Evolutionary conservation across 495 filamentous ascomycete species (phyloP).

Genomic region (Stereocaulon alpinum): DNA sequence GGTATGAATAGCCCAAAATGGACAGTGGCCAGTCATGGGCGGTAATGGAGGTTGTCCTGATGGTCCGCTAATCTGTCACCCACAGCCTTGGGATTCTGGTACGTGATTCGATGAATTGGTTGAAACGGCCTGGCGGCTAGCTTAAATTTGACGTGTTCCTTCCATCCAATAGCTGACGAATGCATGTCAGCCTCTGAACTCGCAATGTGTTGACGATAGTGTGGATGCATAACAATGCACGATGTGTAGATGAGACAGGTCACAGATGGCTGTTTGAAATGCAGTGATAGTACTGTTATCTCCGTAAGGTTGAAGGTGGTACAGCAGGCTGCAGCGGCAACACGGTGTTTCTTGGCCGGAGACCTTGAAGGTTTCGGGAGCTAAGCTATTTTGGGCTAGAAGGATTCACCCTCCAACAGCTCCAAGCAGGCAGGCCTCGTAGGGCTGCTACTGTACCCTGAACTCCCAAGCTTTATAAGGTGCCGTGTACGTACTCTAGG

Average conservation of each 20-base stretch:
- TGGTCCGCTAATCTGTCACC: neutral
- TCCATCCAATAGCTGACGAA: neutral
- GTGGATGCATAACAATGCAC: neutral
- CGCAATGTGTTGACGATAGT: neutral
- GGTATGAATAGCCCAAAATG: constrained; percentile 1
- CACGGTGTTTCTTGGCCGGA: neutral
- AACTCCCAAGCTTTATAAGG: too few species aligned
- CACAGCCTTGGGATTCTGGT: neutral
- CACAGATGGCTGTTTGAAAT: constrained; percentile 1
- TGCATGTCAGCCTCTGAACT: neutral
- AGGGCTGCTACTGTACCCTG: too few species aligned
- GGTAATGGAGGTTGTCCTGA: neutral
- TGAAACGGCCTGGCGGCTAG: constrained; percentile 2
- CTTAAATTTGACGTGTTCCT: neutral
- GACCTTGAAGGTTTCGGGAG: neutral
- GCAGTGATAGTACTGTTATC: neutral
- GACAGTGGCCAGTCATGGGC: constrained; percentile 14
- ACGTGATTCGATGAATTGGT: constrained; percentile 2
- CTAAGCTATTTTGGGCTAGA: neutral
- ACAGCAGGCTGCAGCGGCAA: neutral
- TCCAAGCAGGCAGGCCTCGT: too few species aligned
- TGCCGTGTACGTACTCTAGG: too few species aligned
- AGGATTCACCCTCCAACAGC: too few species aligned
- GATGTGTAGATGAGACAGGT: neutral
- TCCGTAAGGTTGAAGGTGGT: neutral